Evolutionary conservation across 139 green algal species (phyloP), one percentile per base, ranked within the genome.

Genomic region (Micractinium conductrix): DNA sequence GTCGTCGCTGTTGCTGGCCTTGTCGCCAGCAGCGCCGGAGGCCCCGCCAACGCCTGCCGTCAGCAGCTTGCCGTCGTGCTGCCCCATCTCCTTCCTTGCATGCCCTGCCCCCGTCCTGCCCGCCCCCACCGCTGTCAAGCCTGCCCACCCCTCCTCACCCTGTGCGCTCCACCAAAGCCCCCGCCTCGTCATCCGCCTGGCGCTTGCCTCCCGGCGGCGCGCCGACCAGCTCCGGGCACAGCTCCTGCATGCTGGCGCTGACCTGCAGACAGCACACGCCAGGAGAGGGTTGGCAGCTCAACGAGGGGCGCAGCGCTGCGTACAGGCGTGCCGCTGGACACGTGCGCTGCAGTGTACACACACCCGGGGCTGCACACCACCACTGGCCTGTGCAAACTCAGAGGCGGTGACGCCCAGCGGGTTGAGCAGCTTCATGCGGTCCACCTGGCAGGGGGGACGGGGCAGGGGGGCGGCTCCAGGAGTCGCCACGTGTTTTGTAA

Each of bases 351-450:
- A n/a, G n/a, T n/a, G n/a, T n/a, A n/a, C n/a, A n/a, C n/a, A n/a
- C n/a, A n/a, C n/a, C n/a, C n/a, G n/a, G n/a, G n/a, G n/a, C n/a
- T n/a, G n/a, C n/a, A n/a, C n/a, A n/a, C n/a, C n/a, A n/a, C n/a
- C 22, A 10, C 42, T 26, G 4, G 68, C 48, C 74, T 88, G 55
- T 17, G 42, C 45, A 65, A 89, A 86, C 60, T 89, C 85, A 7
- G 58, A 76, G 28, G 69, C 33, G 12, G 70, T 72, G 42, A 87
- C 60, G 6, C 85, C 85, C 69, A 89, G 55, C 55, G 79, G 79
- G 44, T 26, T 42, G 35, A 89, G 44, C 35, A 89, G 69, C 38
- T 63, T 73, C 28, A 38, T 21, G 65, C 78, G 86, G 67, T 85
- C 85, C 35, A 89, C 78, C 78, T 83, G 62, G 73, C 26, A 44